These are phyloP conservation scores for Ophiobolus disseminans DNA, from an alignment of 2,329 filamentous ascomycete species.

Conservation along the genomic window DNA sequence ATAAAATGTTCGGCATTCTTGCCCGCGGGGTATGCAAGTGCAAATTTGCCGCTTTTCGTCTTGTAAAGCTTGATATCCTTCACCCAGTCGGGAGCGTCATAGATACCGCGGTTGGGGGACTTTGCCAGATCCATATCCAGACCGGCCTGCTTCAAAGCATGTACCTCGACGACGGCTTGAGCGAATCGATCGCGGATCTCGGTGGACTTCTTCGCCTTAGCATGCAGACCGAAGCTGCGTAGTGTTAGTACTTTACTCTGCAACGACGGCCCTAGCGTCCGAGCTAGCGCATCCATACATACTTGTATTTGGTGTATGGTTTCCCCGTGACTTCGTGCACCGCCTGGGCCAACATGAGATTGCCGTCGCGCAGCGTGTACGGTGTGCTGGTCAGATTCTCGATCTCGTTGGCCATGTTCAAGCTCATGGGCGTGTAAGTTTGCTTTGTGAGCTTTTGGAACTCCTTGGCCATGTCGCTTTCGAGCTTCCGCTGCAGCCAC, in stretches of 20 bases:
- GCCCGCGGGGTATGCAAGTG: conserved; percentile 29
- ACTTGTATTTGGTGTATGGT: conserved; percentile 37
- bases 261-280: too few species aligned
- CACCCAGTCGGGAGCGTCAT: conserved; percentile 36
- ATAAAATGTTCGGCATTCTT: conserved; percentile 31
- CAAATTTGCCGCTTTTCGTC: conserved; percentile 26
- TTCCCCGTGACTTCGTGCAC: conserved; percentile 43
- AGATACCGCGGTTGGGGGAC: conserved; percentile 37
- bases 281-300: conserved; percentile 4
- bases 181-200: conserved; percentile 55
- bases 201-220: conserved; percentile 17
- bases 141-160: conserved; percentile 51
- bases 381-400: conserved; percentile 40
- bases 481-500: conserved; percentile 47
- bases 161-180: conserved; percentile 64
- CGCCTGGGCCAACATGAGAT: conserved; percentile 37
- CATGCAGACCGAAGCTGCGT: conserved; percentile 32
- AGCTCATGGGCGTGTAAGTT: conserved; percentile 40
- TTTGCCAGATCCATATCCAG: conserved; percentile 35
- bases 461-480: conserved; percentile 36
- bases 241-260: background rate
- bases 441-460: conserved; percentile 45
- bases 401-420: conserved; percentile 40
- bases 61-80: conserved; percentile 35
- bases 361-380: conserved; percentile 39